Base-by-base conservation (phyloP, 1,284 basidiomycete genomes). In the Ganoderma boninense region DNA sequence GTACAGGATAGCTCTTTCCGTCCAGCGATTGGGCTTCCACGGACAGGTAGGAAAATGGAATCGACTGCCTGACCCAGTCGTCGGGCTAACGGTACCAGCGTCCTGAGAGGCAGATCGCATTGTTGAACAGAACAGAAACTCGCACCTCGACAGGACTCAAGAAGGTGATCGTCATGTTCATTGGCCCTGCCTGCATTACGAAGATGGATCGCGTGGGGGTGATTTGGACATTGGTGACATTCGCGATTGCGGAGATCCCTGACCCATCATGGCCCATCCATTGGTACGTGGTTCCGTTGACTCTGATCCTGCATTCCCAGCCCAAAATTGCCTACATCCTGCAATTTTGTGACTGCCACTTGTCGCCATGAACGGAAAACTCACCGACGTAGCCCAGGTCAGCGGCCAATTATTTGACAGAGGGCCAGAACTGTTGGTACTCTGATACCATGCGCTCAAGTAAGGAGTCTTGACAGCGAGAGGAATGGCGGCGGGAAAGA, bases 31-130 rank as follows among this genome's bases (percentile, higher is more conserved):
- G 59, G 2, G 77, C 79, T 16, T 79, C 76, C 26, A 83, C 65
- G 42, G 76, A 71, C 18, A 82, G 23, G 66, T 83, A 81, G 5
- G 79, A 73, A 64, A 81, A 80, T 29, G 81, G 79, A n/a, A 82
- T 66, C 10, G 80, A 82, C 71, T 83, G 79, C 38, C 74, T 73
- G 62, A 79, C 74, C 66, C 77, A 73, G 74, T 84, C 80, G 11
- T 72, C 72, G 0, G 81, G 78, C 77, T 83, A 42, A 13, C 6
- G 11, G n/a, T 13, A 10, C 7, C 11, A 23, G n/a, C 20, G 20
- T n/a, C 7, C 18, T 26, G 4, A 60, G 32, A 11, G 1, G 20
- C 10, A n/a, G 6, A 18, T 38, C n/a, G n/a, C 11, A 13, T 4
- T 23, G 1, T 52, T 14, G 4, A 4, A 13, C 4, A 62, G 26